Evolutionary conservation across 2,329 filamentous ascomycete species (phyloP).

Genomic region (Didymella exigua): DNA sequence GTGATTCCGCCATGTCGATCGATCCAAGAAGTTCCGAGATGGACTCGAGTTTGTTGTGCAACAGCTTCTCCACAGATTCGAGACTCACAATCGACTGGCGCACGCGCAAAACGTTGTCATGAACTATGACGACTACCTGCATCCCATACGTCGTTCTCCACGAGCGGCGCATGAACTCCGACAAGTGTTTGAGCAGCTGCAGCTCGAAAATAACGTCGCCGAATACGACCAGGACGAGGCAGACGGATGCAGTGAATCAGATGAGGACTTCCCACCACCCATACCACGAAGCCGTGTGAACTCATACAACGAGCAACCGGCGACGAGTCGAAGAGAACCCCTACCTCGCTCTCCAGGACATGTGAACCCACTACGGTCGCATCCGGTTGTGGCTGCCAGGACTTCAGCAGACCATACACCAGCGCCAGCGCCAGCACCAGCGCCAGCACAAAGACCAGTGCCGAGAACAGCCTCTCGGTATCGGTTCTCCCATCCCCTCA

Average conservation of each 20-base stretch:
- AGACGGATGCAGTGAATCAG: slow-evolving; percentile 10
- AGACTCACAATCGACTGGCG: not conserved
- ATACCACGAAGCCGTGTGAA: slow-evolving; percentile 23
- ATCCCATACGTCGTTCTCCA: slow-evolving; percentile 28
- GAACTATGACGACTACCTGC: slow-evolving; percentile 24
- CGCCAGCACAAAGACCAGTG: slow-evolving; percentile 8
- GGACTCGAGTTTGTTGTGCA: slow-evolving; percentile 3
- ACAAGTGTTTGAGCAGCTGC: slow-evolving; percentile 19
- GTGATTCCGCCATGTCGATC: slow-evolving; percentile 24
- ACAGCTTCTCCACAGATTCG: slow-evolving; percentile 9
- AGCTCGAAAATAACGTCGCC: slow-evolving; percentile 4
- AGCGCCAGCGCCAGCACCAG: slow-evolving; percentile 9
- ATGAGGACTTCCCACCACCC: slow-evolving; percentile 24
- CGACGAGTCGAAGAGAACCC: slow-evolving; percentile 2
- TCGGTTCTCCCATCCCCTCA: slow-evolving; percentile 15
- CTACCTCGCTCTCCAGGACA: slow-evolving; percentile 16
- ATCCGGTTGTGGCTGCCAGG: slow-evolving; percentile 14
- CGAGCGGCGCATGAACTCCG: slow-evolving; percentile 25
- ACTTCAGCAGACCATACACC: not conserved
- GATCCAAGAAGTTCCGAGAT: not conserved
- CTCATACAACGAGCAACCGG: not conserved
- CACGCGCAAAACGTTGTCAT: slow-evolving; percentile 19
- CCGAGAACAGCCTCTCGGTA: slow-evolving; percentile 1
- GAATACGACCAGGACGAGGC: not conserved
- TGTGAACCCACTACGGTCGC: slow-evolving; percentile 29